Conservation (phyloP, 1,284 basidiomycete genomes). For the Thecaphora thlaspeos region DNA sequence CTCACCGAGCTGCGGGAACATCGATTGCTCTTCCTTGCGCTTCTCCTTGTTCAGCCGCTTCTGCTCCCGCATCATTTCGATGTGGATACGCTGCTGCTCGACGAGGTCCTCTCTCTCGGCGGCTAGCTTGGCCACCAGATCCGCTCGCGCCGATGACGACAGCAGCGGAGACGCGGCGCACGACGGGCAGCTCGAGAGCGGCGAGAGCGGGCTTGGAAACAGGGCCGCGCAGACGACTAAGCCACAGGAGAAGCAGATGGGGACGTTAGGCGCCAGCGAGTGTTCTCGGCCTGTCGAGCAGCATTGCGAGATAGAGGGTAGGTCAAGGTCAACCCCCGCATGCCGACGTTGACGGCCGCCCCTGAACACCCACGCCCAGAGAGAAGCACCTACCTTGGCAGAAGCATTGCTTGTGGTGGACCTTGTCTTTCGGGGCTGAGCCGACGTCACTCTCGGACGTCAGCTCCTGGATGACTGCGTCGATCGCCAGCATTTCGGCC, state of each 20-base stretch:
- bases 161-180: constrained; percentile 24
- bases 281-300: constrained; percentile 9
- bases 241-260: constrained; percentile 32
- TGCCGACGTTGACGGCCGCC: no score
- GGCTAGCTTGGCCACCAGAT: constrained; percentile 23
- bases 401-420: constrained; percentile 26
- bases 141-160: constrained; percentile 12
- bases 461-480: constrained; percentile 30
- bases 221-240: constrained; percentile 29
- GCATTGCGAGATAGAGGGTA: background rate
- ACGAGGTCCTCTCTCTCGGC: constrained; percentile 19
- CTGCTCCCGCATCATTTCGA: constrained; percentile 20
- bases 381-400: constrained; percentile 20
- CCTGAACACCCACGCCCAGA: no score
- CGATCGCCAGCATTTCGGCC: constrained; percentile 30
- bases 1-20: constrained; percentile 26
- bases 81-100: constrained; percentile 31
- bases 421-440: no score
- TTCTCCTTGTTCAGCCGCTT: constrained; percentile 24
- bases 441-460: constrained; percentile 2
- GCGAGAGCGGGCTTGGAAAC: constrained; percentile 22
- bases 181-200: constrained; percentile 17
- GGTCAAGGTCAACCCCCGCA: no score
- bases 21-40: constrained; percentile 13
- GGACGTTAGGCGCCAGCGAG: constrained; percentile 20